Base-by-base conservation (phyloP, 73 alveolate genomes). In the Paraurostyla sp. region DNA sequence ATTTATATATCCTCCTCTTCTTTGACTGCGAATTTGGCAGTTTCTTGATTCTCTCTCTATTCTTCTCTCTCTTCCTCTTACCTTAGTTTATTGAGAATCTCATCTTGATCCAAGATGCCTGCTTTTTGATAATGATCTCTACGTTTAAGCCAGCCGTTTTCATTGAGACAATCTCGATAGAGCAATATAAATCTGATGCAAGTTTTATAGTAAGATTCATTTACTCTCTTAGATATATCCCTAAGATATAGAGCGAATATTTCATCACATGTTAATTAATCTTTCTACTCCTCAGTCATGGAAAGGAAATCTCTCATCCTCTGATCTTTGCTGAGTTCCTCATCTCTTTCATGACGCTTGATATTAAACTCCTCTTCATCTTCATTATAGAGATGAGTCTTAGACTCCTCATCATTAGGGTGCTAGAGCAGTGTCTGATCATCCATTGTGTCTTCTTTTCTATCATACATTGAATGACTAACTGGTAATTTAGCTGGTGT, bases 281-380 rank as follows among this genome's bases (percentile, higher is more conserved):
- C 73, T 43, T 89, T 91, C 40, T 91, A 83, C 45, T 91, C 93
- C 29, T 83, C 91, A 13, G 71, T 42, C 90, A 91, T 85, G 68
- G 18, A 33, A 33, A 56, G 46, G 89, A 81, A 91, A 13, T 83
- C 63, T 38, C 69, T n/a, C 18, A 91, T 90, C 48, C 90, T 85
- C 9, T 85, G 88, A 48, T 71, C 82, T 29, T 20, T 27, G 23
- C 20, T 46, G 6, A 85, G 43, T 36, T 78, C 76, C 71, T 81
- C 83, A 81, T 57, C 91, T 30, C 33, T 35, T 3, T 81, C 83
- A n/a, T n/a, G 32, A 27, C 25, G 2, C 22, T 43, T 42, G 13
- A 9, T 71, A n/a, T 45, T 18, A 2, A 7, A 18, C 45, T 52
- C 54, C 50, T 22, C 35, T 9, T 62, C 59, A 33, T 82, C 91